Conservation (phyloP, 108 stramenopile genomes). For the Thalassiosira profunda region DNA sequence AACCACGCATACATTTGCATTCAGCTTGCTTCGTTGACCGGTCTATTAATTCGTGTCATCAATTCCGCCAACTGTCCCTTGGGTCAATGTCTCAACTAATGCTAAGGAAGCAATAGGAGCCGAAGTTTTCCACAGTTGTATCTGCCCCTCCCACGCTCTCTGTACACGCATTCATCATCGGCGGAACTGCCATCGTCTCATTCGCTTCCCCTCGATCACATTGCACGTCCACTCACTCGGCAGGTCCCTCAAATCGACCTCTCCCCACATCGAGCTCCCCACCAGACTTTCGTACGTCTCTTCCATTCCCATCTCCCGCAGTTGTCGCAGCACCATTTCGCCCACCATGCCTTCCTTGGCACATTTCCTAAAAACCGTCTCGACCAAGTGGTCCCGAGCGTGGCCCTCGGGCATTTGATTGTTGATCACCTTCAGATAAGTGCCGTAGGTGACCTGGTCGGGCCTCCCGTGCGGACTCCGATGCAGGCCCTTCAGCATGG, state of each 20-base stretch:
- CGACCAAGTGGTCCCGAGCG: conserved; percentile 56
- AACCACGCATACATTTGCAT: no score
- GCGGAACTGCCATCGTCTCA: conserved; percentile 33
- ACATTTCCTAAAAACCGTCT: conserved; percentile 66
- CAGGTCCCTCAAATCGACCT: conserved; percentile 56
- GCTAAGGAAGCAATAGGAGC: no score
- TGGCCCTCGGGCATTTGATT: conserved; percentile 70
- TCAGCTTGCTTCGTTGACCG: no score
- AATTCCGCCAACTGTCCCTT: no score
- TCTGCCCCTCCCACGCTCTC: no score
- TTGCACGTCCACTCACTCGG: conserved; percentile 72
- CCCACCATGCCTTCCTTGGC: conserved; percentile 71
- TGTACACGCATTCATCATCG: no score
- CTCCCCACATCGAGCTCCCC: conserved; percentile 47
- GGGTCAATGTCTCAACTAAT: no score
- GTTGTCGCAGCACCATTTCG: conserved; percentile 69
- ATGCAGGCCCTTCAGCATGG: conserved; percentile 47
- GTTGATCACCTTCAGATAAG: conserved; percentile 74
- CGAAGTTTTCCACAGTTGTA: no score
- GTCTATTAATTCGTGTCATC: no score
- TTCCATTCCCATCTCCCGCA: conserved; percentile 50
- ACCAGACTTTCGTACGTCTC: conserved; percentile 38
- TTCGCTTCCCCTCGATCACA: conserved; percentile 67
- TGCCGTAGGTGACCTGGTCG: conserved; percentile 84
- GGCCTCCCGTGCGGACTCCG: conserved; percentile 56